Percentiles rank a stretch among this genome's conserved stretches.
These are phyloP conservation scores for Xylaria hypoxylon DNA, from an alignment of 2,329 filamentous ascomycete genomes.

Conservation along the genomic window DNA sequence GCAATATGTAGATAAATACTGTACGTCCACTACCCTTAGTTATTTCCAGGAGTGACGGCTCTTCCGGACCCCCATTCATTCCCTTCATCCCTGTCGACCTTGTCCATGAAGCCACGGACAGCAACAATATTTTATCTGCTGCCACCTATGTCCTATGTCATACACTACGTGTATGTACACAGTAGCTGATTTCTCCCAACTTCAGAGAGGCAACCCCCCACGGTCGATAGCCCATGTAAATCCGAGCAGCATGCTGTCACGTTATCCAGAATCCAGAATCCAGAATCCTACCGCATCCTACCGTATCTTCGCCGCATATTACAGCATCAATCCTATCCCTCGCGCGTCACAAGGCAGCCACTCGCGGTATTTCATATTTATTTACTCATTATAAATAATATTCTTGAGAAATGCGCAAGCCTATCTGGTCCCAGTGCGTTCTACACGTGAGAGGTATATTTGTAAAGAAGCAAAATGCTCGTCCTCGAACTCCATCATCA, in stretches of 20 bases:
- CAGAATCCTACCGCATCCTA: neutral
- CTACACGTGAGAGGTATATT: slow-evolving; percentile 19
- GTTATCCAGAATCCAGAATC: neutral
- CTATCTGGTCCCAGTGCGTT: slow-evolving; percentile 6
- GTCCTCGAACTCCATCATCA: slow-evolving; percentile 22
- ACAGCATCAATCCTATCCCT: slow-evolving; percentile 12
- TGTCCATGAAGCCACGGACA: neutral
- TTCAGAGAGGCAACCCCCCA: neutral
- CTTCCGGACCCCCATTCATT: slow-evolving; percentile 28
- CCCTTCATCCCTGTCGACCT: slow-evolving; percentile 12
- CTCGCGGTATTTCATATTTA: neutral
- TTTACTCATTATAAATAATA: slow-evolving; percentile 7
- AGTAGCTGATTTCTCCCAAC: neutral
- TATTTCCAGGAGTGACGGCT: slow-evolving; percentile 27
- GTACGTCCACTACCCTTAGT: neutral
- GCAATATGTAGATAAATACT: slow-evolving; percentile 6
- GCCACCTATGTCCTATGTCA: neutral
- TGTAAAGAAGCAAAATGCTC: slow-evolving; percentile 11
- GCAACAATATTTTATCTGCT: slow-evolving; percentile 11
- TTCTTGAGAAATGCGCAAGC: slow-evolving; percentile 8
- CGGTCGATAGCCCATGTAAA: neutral
- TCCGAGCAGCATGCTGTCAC: neutral
- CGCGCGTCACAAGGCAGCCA: neutral
- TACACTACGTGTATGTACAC: neutral
- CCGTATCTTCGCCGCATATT: slow-evolving; percentile 16